Base-by-base conservation (phyloP, 2,329 filamentous ascomycete genomes). In the Xylariaceae sp. region DNA sequence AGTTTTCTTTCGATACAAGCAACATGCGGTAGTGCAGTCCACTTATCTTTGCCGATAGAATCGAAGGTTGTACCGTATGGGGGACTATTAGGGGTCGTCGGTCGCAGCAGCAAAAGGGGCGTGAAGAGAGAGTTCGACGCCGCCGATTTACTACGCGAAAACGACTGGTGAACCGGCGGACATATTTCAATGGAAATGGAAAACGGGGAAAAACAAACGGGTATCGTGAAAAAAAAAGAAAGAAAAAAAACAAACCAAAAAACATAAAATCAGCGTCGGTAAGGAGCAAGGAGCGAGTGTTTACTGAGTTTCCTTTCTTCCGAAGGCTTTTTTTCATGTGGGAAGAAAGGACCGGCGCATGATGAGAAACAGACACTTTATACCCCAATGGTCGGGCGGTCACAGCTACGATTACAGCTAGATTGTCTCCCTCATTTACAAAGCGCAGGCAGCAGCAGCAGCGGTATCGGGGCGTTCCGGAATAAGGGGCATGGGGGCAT, bases 1-100 rank as follows among this genome's bases (percentile, higher is more conserved):
- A 90, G 58, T 94, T 92, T 74, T 84, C 86, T 55, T 91, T 90
- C 71, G 85, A 88, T 63, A 84, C 83, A 53, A 78, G 80, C 71
- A 83, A 82, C 66, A 81, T 78, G 73, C 72, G 77, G 65, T 78
- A 51, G 65, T 49, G 15, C 1, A 52, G 23, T 18, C 48, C 13
- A 11, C 1, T 8, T 15, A 11, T 45, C 17, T 35, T 17, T 30
- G 9, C 23, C 10, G 5, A 52, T 51, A 44, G 17, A 47, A 50
- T n/a, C 10, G 18, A 53, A 49, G 1, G n/a, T 18, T 15, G 35
- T 9, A 34, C 34, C 4, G 37, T 51, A 9, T 9, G 23, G 3
- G 18, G 41, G 18, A 30, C 44, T n/a, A 30, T 37, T n/a, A 18
- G 47, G 48, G 8, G 50, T 15, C 15, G 11, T 15, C 15, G 11